Percentiles rank a stretch among this genome's conserved stretches.
These are phyloP conservation scores for Geotrichum klebahnii DNA, from an alignment of 1,139 yeast genomes.

Conservation along the genomic window DNA sequence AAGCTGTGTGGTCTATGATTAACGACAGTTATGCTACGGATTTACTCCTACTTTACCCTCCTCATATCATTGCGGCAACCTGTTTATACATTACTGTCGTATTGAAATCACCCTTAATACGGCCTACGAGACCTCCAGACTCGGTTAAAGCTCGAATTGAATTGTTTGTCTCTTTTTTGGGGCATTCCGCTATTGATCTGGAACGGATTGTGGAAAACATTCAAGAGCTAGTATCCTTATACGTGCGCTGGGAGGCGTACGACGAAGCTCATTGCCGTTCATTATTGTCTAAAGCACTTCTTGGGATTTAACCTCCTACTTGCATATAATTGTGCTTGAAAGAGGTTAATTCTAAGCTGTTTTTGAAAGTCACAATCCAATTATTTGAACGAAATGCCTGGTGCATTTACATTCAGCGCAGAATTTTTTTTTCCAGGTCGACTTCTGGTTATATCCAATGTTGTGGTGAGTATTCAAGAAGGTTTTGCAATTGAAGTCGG, in stretches of 20 bases:
- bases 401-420: no score
- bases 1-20: conserved; percentile 81
- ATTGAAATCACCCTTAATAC: conserved; percentile 43
- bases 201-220: conserved; percentile 74
- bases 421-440: no score
- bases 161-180: conserved; percentile 59
- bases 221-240: conserved; percentile 73
- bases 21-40: conserved; percentile 91
- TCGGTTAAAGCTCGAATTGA: conserved; percentile 39
- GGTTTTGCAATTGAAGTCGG: no score
- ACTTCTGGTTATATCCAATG: no score
- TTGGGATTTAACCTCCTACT: neutral
- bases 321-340: neutral
- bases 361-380: no score
- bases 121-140: conserved; percentile 35
- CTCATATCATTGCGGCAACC: conserved; percentile 83
- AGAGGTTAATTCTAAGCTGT: no score
- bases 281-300: conserved; percentile 15
- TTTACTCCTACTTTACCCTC: conserved; percentile 74
- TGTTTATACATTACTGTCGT: conserved; percentile 73
- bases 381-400: no score
- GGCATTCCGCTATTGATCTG: conserved; percentile 69
- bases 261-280: conserved; percentile 47
- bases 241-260: conserved; percentile 79
- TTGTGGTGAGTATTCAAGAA: no score